Evolutionary conservation across 441 rosid genomes (phyloP).

Genomic region (Bruguiera hainesii): DNA sequence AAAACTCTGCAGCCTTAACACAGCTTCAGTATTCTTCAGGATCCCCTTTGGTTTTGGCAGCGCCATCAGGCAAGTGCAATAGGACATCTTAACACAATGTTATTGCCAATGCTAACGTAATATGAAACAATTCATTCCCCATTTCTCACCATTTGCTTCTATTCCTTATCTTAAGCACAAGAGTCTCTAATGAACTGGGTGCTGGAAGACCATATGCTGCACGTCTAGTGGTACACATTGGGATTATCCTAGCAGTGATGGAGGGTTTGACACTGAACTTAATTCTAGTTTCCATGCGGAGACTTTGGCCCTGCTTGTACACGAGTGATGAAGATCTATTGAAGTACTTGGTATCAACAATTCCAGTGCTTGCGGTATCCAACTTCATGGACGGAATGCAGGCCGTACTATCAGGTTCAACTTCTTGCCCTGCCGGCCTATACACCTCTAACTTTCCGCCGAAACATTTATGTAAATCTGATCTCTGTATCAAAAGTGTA

Average conservation of each 20-base stretch:
- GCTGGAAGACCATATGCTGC: conserved; percentile 47
- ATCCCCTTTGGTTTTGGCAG: conserved; percentile 47
- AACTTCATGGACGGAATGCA: conserved; percentile 55
- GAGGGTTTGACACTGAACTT: conserved; percentile 23
- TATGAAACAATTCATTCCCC: background rate
- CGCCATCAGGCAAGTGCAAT: conserved; percentile 36
- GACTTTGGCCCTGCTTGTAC: conserved; percentile 31
- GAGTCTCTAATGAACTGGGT: conserved; percentile 60
- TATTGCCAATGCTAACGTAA: background rate
- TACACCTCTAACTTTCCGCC: background rate
- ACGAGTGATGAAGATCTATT: conserved; percentile 28
- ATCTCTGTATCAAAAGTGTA: conserved; percentile 4
- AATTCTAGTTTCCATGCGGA: conserved; percentile 20
- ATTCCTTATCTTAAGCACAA: conserved; percentile 36
- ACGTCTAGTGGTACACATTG: conserved; percentile 30
- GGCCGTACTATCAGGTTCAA: conserved; percentile 53
- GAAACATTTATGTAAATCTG: background rate
- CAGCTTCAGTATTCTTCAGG: conserved; percentile 36
- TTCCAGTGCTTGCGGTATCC: conserved; percentile 46
- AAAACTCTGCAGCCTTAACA: conserved; percentile 36
- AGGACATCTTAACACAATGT: background rate
- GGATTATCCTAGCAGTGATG: conserved; percentile 23
- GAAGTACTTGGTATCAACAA: conserved; percentile 29
- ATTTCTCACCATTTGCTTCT: background rate
- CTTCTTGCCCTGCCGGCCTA: background rate